Conservation (phyloP, 2,329 filamentous ascomycete species). For the Aspergillus viridinutans region DNA sequence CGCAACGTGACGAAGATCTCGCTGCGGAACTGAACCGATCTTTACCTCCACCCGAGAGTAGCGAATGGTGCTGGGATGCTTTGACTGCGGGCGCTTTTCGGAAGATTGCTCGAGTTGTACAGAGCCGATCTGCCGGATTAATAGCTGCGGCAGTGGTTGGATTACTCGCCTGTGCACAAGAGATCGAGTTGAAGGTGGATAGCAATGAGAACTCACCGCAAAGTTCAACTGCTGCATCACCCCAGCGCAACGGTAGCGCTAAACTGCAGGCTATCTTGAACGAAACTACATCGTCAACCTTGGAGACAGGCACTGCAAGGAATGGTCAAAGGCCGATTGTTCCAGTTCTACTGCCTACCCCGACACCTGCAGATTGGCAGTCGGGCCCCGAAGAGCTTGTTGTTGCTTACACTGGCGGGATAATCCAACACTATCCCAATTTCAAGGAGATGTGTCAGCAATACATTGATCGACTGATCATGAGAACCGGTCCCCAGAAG, state of each 20-base stretch:
- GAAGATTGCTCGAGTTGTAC: slow-evolving; percentile 65
- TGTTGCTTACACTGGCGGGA: slow-evolving; percentile 75
- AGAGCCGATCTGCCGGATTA: slow-evolving; percentile 68
- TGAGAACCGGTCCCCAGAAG: slow-evolving; percentile 42
- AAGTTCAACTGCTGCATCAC: slow-evolving; percentile 21
- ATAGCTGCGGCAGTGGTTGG: slow-evolving; percentile 70
- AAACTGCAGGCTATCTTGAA: slow-evolving; percentile 14
- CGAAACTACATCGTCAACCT: slow-evolving; percentile 5
- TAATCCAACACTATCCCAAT: slow-evolving; percentile 73
- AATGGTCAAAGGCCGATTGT: slow-evolving; percentile 28
- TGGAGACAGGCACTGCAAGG: slow-evolving; percentile 2
- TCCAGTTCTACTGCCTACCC: slow-evolving; percentile 32
- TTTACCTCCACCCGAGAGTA: slow-evolving; percentile 45
- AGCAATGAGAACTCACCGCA: slow-evolving; percentile 35
- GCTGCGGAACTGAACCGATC: slow-evolving; percentile 48
- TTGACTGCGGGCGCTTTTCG: slow-evolving; percentile 58
- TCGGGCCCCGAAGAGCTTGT: slow-evolving; percentile 58
- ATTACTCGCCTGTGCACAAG: slow-evolving; percentile 63
- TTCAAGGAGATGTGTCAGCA: slow-evolving; percentile 66
- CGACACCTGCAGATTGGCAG: slow-evolving; percentile 36
- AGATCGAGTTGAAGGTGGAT: slow-evolving; percentile 50
- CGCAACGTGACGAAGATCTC: slow-evolving; percentile 48
- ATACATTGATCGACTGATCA: slow-evolving; percentile 58
- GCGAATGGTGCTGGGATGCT: slow-evolving; percentile 59
- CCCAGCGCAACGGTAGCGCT: slow-evolving; percentile 22